A percentile compares a stretch with the other conserved stretches of the same genome.
Conservation (phyloP, 2,329 filamentous ascomycete species). For the Lomentospora prolificans region DNA sequence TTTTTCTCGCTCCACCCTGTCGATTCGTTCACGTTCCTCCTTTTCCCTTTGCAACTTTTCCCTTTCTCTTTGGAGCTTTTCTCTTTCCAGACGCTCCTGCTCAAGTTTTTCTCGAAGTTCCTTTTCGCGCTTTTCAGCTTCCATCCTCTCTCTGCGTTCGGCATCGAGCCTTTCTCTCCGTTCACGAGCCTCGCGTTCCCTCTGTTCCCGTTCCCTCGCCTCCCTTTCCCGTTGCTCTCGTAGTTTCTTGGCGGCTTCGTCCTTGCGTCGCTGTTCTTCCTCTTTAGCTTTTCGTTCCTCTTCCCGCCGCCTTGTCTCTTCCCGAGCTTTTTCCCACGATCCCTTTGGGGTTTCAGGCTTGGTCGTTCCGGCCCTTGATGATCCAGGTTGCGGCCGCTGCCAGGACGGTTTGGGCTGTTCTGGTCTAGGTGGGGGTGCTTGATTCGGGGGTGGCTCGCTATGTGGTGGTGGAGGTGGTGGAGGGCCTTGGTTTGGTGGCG, state of each 20-base stretch:
- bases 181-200: constrained; percentile 11
- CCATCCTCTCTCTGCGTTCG: constrained; percentile 11
- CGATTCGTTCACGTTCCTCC: constrained; percentile 25
- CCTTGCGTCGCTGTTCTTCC: constrained; percentile 49
- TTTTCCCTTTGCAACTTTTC: constrained; percentile 32
- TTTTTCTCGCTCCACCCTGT: constrained; percentile 22
- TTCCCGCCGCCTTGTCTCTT: constrained; percentile 54
- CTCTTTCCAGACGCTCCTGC: constrained; percentile 19
- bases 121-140: constrained; percentile 14
- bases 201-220: constrained; percentile 36
- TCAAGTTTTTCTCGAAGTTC: constrained; percentile 28
- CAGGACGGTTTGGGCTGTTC: constrained; percentile 28
- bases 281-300: constrained; percentile 53
- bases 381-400: constrained; percentile 17
- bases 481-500: constrained; percentile 23
- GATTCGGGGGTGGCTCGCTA: constrained; percentile 20
- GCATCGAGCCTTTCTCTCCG: constrained; percentile 12
- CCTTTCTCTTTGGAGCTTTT: constrained; percentile 19
- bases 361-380: constrained; percentile 13
- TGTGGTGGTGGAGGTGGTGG: constrained; percentile 28
- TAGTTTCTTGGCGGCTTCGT: constrained; percentile 42
- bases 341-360: constrained; percentile 10
- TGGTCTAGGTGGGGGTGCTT: constrained; percentile 17
- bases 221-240: constrained; percentile 48
- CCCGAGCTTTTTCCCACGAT: constrained; percentile 59